Conservation (phyloP, 169 alveolate species). For the Plasmodium knowlesi region DNA sequence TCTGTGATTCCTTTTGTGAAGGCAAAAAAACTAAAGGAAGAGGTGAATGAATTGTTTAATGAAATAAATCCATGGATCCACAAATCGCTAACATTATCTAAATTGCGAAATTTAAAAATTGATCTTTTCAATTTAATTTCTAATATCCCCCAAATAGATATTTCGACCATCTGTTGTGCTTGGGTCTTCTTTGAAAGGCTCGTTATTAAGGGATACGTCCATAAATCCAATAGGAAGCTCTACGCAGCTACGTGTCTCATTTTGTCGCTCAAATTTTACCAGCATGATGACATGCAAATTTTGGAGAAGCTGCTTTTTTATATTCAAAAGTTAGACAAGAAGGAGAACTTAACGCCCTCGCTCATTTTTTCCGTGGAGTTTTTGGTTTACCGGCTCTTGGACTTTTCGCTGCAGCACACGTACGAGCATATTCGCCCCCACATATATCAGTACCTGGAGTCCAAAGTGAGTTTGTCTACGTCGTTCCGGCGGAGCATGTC, state of each 20-base stretch:
- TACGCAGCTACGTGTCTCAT: constrained; percentile 85
- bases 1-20: constrained; percentile 75
- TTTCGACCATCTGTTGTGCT: constrained; percentile 84
- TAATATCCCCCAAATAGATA: constrained; percentile 80
- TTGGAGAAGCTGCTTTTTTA: constrained; percentile 78
- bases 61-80: constrained; percentile 77
- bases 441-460: constrained; percentile 83
- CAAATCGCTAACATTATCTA: constrained; percentile 73
- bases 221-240: constrained; percentile 80
- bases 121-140: constrained; percentile 77
- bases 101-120: constrained; percentile 72
- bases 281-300: constrained; percentile 82
- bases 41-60: constrained; percentile 71
- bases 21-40: constrained; percentile 57
- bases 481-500: not conserved
- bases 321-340: constrained; percentile 77
- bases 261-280: constrained; percentile 83
- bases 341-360: constrained; percentile 77
- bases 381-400: constrained; percentile 74
- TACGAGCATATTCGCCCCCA: constrained; percentile 77
- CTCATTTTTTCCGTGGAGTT: constrained; percentile 80
- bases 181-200: constrained; percentile 86
- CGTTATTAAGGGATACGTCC: constrained; percentile 80
- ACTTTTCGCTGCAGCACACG: constrained; percentile 79
- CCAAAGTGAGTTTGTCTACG: constrained; percentile 34